Percentiles rank a stretch among this genome's conserved stretches.
Evolutionary conservation across 2,329 filamentous ascomycete species (phyloP).

Genomic region (Parafenestella ontariensis): DNA sequence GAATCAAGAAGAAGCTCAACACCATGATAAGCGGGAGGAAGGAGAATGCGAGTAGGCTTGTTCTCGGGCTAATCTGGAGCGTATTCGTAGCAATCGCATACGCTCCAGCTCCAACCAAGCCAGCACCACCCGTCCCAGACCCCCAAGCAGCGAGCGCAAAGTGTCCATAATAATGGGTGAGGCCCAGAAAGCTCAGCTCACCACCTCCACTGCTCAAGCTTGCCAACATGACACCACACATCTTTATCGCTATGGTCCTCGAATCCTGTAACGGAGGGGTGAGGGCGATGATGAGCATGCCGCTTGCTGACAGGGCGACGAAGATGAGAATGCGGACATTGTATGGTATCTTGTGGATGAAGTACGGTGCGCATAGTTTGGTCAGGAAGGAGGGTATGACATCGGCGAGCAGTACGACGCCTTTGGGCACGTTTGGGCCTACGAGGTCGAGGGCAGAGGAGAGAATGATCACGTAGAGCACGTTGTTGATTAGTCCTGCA

Average conservation of each 20-base stretch:
- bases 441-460: constrained; percentile 95
- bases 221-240: constrained; percentile 83
- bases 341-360: constrained; percentile 89
- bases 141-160: constrained; percentile 91
- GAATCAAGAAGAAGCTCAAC: constrained; percentile 80
- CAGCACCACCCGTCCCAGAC: constrained; percentile 88
- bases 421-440: constrained; percentile 84
- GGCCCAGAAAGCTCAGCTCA: constrained; percentile 86
- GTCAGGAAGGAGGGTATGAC: constrained; percentile 88
- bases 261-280: constrained; percentile 68
- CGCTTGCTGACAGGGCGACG: constrained; percentile 75
- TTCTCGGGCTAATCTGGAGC: constrained; percentile 74
- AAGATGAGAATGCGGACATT: constrained; percentile 75
- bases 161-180: constrained; percentile 92
- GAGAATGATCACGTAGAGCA: constrained; percentile 96
- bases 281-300: constrained; percentile 88
- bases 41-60: constrained; percentile 78
- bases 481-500: constrained; percentile 89
- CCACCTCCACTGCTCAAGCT: constrained; percentile 86
- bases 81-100: constrained; percentile 88
- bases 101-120: constrained; percentile 82
- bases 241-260: constrained; percentile 73
- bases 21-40: constrained; percentile 84
- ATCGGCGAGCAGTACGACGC: constrained; percentile 89
- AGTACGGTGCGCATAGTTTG: constrained; percentile 90